Evolutionary conservation across 139 green algal species (phyloP).

Genomic region (Closterium sp.): DNA sequence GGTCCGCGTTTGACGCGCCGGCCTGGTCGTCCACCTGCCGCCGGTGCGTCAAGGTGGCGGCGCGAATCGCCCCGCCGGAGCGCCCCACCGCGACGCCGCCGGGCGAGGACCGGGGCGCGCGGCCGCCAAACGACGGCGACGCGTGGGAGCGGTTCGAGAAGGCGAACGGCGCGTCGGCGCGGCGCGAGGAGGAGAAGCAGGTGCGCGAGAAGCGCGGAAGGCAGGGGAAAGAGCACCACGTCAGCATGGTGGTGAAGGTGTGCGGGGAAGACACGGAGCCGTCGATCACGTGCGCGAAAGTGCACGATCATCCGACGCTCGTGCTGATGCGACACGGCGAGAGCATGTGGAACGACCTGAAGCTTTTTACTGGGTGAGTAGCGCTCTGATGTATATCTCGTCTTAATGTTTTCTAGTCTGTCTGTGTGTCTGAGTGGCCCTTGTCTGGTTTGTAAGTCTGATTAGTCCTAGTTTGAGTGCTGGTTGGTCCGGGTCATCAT

Average conservation of each 20-base stretch:
- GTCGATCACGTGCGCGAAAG: background rate
- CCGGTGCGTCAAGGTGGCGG: background rate
- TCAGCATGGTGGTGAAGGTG: background rate
- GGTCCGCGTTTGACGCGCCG: background rate
- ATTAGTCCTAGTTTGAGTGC: too few species aligned
- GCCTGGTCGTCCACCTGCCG: background rate
- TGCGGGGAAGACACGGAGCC: background rate
- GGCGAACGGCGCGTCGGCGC: background rate
- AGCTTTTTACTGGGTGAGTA: conserved; percentile 47
- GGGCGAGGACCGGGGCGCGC: background rate
- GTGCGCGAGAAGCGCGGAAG: background rate
- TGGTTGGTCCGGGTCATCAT: too few species aligned
- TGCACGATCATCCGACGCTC: background rate
- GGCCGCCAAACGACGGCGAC: background rate
- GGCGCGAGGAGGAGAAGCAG: background rate
- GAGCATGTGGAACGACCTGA: conserved; percentile 52
- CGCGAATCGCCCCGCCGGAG: background rate
- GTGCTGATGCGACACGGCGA: conserved; percentile 18
- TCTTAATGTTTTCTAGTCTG: too few species aligned
- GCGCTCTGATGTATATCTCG: background rate
- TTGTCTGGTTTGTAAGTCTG: too few species aligned
- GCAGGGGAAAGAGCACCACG: background rate
- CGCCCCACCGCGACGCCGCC: background rate
- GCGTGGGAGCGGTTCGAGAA: background rate
- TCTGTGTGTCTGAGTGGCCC: background rate